These are phyloP conservation scores for Phoma sp. DNA, from an alignment of 2,329 filamentous ascomycete genomes.

Conservation along the genomic window DNA sequence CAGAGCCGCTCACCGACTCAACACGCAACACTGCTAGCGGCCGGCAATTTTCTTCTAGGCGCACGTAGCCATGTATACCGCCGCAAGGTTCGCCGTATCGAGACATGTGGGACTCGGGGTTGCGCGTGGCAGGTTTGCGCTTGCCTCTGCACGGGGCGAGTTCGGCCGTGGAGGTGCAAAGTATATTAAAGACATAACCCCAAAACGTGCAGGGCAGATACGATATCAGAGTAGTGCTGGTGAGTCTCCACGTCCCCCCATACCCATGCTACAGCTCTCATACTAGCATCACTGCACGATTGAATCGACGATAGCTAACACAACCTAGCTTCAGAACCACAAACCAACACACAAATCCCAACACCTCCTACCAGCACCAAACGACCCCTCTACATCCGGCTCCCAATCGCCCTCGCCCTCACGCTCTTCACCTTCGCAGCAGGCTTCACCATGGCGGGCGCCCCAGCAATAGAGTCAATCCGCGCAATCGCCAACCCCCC, in stretches of 20 bases:
- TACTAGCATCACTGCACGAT: background rate
- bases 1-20: conserved; percentile 28
- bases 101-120: conserved; percentile 35
- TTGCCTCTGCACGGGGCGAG: conserved; percentile 27
- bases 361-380: conserved; percentile 15
- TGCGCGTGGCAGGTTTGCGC: conserved; percentile 12
- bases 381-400: conserved; percentile 41
- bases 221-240: conserved; percentile 26
- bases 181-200: conserved; percentile 9
- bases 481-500: conserved; percentile 61
- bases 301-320: conserved; percentile 5
- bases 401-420: conserved; percentile 55
- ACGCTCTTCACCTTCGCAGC: conserved; percentile 57
- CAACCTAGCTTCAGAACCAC: conserved; percentile 15
- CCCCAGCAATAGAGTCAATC: conserved; percentile 59
- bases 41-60: conserved; percentile 21
- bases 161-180: conserved; percentile 24
- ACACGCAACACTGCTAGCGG: conserved; percentile 18
- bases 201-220: conserved; percentile 10
- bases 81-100: conserved; percentile 36
- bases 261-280: background rate
- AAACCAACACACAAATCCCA: conserved; percentile 20
- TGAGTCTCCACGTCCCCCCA: conserved; percentile 15
- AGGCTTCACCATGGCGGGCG: conserved; percentile 65
- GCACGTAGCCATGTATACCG: conserved; percentile 24